Conservation (phyloP, 192 early-diverging fungal genomes). For the Lunasporangiospora selenospora region DNA sequence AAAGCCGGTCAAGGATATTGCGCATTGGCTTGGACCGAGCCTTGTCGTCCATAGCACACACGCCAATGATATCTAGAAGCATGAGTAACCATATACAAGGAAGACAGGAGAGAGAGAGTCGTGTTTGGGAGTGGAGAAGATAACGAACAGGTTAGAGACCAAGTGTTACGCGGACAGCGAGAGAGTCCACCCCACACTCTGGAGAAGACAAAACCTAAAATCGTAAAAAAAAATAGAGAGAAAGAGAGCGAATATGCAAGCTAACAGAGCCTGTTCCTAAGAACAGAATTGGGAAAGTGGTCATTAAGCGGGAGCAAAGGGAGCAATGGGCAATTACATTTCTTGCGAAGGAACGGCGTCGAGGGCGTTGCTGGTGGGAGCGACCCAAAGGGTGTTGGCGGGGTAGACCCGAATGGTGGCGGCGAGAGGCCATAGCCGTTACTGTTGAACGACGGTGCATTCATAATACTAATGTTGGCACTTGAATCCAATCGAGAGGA, state of each 20-base stretch:
- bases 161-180: not conserved
- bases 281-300: not conserved
- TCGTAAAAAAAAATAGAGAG: not conserved
- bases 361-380: constrained; percentile 5
- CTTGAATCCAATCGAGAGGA: not conserved
- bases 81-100: not conserved
- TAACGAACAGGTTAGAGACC: not conserved
- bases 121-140: not conserved
- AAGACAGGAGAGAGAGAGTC: not conserved
- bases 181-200: no score
- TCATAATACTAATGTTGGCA: no score
- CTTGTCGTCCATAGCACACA: constrained; percentile 94
- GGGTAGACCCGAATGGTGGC: not conserved
- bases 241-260: not conserved
- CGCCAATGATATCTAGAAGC: constrained; percentile 71
- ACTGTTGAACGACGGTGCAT: no score
- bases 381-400: not conserved
- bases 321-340: not conserved
- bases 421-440: no score
- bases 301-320: not conserved
- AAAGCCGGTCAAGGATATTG: constrained; percentile 82
- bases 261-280: not conserved
- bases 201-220: no score
- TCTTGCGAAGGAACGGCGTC: constrained; percentile 13
- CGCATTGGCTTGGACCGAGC: constrained; percentile 97